Conservation (phyloP, 768 basidiomycete species). For the Epithele typhae region DNA sequence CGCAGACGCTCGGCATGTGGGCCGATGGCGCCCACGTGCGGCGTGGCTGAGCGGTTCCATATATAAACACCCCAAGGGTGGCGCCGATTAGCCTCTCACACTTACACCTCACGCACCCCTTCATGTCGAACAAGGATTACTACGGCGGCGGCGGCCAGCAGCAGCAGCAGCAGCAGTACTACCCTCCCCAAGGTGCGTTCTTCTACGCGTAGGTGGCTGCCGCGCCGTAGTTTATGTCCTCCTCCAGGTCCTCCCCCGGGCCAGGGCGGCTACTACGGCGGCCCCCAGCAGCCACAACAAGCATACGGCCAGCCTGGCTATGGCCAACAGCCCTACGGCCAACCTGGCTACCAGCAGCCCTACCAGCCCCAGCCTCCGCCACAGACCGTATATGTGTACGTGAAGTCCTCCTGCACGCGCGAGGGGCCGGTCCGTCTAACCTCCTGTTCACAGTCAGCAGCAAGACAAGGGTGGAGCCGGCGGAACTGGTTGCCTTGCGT, state of each 20-base stretch:
- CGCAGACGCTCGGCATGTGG: background rate
- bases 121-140: conserved; percentile 69
- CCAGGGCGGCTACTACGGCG: conserved; percentile 69
- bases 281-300: conserved; percentile 70
- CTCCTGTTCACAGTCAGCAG: conserved; percentile 46
- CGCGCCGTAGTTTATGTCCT: conserved; percentile 18
- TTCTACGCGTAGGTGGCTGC: background rate
- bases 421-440: too few relatives aligned
- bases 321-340: conserved; percentile 33
- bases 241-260: conserved; percentile 45
- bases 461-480: conserved; percentile 43
- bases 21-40: background rate
- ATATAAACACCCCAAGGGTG: too few relatives aligned
- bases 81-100: too few relatives aligned
- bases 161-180: conserved; percentile 53
- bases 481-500: conserved; percentile 55
- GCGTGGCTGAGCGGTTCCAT: background rate
- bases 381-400: conserved; percentile 79
- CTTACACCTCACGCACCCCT: conserved; percentile 1
- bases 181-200: conserved; percentile 46
- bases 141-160: conserved; percentile 43
- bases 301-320: conserved; percentile 53
- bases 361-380: conserved; percentile 66
- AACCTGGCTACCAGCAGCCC: conserved; percentile 29
- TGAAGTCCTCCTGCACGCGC: too few relatives aligned